phyloP scores from a whole-genome alignment of 2,329 filamentous ascomycete genomes.

The Cladophialophora chaetospira region DNA sequence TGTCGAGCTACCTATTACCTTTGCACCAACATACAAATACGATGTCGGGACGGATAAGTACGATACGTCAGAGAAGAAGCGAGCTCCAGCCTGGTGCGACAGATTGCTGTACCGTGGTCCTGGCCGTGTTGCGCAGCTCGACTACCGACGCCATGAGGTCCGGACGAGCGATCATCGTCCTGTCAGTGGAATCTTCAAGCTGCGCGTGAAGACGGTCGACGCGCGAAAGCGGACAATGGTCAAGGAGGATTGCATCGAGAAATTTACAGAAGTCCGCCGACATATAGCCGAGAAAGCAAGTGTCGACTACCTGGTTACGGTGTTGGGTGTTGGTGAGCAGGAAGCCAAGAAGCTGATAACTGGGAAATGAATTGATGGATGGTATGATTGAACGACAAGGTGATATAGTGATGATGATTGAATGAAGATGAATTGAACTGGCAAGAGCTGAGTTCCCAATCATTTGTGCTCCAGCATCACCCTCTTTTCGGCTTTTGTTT shows the following conservation, averaged over 20 bases:
- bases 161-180: slow-evolving; percentile 89
- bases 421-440: neutral
- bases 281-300: slow-evolving; percentile 28
- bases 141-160: slow-evolving; percentile 88
- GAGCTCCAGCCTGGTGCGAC: slow-evolving; percentile 95
- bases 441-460: no score
- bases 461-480: no score
- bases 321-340: slow-evolving; percentile 20
- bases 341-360: slow-evolving; percentile 23
- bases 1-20: slow-evolving; percentile 85
- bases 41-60: slow-evolving; percentile 94
- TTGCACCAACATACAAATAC: slow-evolving; percentile 97
- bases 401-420: neutral
- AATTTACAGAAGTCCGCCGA: slow-evolving; percentile 66
- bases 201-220: slow-evolving; percentile 81
- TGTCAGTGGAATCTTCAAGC: slow-evolving; percentile 80
- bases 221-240: slow-evolving; percentile 64
- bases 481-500: neutral
- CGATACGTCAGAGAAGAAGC: slow-evolving; percentile 91
- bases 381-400: neutral
- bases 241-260: slow-evolving; percentile 73
- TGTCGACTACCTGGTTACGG: slow-evolving; percentile 26
- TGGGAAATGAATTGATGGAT: slow-evolving; percentile 11
- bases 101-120: slow-evolving; percentile 81
- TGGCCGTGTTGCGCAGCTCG: slow-evolving; percentile 79